These are phyloP conservation scores for Fusarium sp. DNA, from an alignment of 2,329 filamentous ascomycete species.

Conservation along the genomic window DNA sequence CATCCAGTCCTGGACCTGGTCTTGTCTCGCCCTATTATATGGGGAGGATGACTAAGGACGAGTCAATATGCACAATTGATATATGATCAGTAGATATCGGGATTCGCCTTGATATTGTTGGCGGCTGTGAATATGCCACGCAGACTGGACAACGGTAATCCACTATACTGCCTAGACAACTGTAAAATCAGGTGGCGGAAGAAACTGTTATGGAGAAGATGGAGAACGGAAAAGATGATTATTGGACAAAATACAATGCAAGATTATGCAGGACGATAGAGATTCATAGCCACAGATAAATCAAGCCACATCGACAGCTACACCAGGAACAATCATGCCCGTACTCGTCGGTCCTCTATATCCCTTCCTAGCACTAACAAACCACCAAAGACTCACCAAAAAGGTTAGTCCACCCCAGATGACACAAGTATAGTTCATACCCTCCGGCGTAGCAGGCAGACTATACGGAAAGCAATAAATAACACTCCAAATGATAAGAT, in stretches of 20 bases:
- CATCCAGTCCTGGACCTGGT: slow-evolving; percentile 1
- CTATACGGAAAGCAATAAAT: slow-evolving; percentile 71
- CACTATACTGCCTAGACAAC: background rate
- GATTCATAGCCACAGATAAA: background rate
- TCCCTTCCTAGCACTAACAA: slow-evolving; percentile 47
- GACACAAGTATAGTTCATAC: slow-evolving; percentile 65
- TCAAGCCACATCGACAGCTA: slow-evolving; percentile 36
- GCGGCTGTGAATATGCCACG: background rate
- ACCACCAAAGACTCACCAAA: slow-evolving; percentile 57
- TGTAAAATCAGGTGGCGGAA: background rate
- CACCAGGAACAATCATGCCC: slow-evolving; percentile 36
- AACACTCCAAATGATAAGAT: slow-evolving; percentile 70
- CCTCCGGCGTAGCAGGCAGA: slow-evolving; percentile 56
- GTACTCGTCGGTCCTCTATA: slow-evolving; percentile 42
- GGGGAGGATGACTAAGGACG: background rate
- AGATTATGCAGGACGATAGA: background rate
- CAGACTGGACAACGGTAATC: background rate
- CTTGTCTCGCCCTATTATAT: slow-evolving; percentile 1
- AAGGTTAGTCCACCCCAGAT: slow-evolving; percentile 58
- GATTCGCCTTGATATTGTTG: background rate
- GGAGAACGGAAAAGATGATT: background rate
- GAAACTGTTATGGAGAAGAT: background rate
- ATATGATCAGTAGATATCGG: background rate
- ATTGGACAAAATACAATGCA: background rate
- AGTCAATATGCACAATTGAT: background rate